Base-by-base conservation (phyloP, 805 yeast genomes). In the Hyphopichia homilentoma region DNA sequence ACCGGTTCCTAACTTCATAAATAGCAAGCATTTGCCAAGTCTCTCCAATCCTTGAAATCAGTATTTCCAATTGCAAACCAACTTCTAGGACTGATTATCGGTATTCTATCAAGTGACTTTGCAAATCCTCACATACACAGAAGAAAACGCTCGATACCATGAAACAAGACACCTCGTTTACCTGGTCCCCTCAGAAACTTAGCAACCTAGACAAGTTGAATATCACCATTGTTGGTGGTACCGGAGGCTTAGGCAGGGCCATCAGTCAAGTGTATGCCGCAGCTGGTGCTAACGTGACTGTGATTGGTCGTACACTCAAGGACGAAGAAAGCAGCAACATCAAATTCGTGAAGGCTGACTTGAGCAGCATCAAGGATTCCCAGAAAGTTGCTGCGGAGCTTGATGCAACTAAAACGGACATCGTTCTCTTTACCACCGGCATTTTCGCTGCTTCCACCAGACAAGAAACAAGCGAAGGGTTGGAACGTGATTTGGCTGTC, bases 381-480 rank as follows among this genome's bases (percentile, higher is more conserved):
- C 29, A 37, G 11, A 29, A 42, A 9, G 38, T 59, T 11, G 61
- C 60, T 6, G 20, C 35, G 4, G 35, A 20, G 20, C 18, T 21
- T 27, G 28, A 25, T 25, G 31, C 30, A 19, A 18, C 13, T 18
- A 20, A 43, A 2, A 35, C 42, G 5, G 59, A 62, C 25, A 39
- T 58, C 23, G 26, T 61, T 7, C 27, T 65, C 7, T 62, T 65
- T 44, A 61, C 70, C 4, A 52, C 66, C 3, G 71, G 70, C n/a
- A 64, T 61, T n/a, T 37, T 65, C 31, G 65, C 70, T 0, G 35
- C 57, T 2, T 34, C 44, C 12, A 21, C 34, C 5, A 50, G 57
- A 26, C 46, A 63, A 38, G 61, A 40, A 17, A 64, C 70, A 1
- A 16, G 33, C 3, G 70, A 65, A 37, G 68, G 66, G 0, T 25